Evolutionary conservation across 2,329 filamentous ascomycete species (phyloP), one percentile per base, ranked within the genome.

Genomic region (Claviceps purpurea): DNA sequence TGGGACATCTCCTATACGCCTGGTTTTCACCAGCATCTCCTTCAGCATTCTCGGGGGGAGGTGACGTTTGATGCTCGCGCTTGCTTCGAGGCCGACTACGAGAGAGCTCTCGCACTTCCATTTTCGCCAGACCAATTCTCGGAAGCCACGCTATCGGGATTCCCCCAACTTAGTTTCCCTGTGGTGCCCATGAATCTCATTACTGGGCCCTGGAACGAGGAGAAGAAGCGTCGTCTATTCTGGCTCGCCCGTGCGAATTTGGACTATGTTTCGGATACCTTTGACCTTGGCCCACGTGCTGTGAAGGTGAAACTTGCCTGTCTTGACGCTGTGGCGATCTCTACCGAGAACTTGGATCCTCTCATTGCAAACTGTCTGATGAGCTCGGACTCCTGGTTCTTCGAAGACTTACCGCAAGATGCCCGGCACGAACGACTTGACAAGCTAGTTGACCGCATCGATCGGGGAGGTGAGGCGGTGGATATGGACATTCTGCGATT

Each of bases 231-330:
- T 41, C 70, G 70, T 30, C 61, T 75, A 7, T 73, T 74, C 59
- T 75, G 73, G 73, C 62, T 76, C 20, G 59, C 66, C 8, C 65
- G 69, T 39, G 68, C 64, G 5, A 71, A 72, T 14, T 62, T 68
- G 50, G 58, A 57, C 4, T 44, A 30, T 68, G 8, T 60, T 62
- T 54, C 61, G 8, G 10, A 30, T 30, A 30, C 26, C 26, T 3
- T 30, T 30, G 8, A 30, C 26, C 26, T 30, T 30, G 26, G 26
- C 8, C 26, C 26, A 30, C 26, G 26, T 10, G 56, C 68, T 1
- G 75, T 73, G 73, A 73, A 75, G 52, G 47, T 64, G 30, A 70
- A 66, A 48, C 53, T 65, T 4, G 58, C 67, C 47, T 65, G 65
- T 40, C 65, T 71, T 45, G 65, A 61, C 30, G 67, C 68, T 44